A percentile compares a stretch with the other conserved stretches of the same genome.
These are phyloP conservation scores for Penicillium bovifimosum DNA, from an alignment of 495 filamentous ascomycete species.

Conservation along the genomic window DNA sequence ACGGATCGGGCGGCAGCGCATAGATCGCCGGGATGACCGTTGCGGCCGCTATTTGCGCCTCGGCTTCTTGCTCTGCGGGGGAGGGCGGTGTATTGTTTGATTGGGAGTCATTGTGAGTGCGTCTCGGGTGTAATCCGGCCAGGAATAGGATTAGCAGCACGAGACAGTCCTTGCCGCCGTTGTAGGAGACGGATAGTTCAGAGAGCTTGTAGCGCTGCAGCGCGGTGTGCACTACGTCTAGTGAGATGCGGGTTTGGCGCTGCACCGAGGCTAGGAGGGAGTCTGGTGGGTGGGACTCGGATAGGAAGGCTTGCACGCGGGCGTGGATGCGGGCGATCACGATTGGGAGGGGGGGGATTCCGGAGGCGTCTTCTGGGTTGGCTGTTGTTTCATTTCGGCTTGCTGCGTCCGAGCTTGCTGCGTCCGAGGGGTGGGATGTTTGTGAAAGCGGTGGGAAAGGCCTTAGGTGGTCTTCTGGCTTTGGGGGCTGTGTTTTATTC, in stretches of 20 bases:
- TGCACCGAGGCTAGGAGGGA: constrained; percentile 60
- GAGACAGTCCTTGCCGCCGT: constrained; percentile 97
- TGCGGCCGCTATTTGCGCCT: constrained; percentile 11
- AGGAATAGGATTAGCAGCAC: constrained; percentile 88
- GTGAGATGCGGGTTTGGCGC: constrained; percentile 60
- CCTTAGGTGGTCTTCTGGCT: constrained; percentile 4
- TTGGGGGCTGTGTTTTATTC: neutral
- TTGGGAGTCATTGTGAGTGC: constrained; percentile 2
- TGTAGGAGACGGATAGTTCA: constrained; percentile 87
- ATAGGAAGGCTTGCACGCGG: constrained; percentile 65
- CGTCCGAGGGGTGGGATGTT: neutral
- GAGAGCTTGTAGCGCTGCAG: constrained; percentile 65
- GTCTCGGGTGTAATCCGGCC: constrained; percentile 49
- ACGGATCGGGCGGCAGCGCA: constrained; percentile 74
- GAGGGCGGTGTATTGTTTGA: constrained; percentile 3
- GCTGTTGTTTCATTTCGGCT: neutral
- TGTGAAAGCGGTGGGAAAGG: neutral
- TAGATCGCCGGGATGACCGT: constrained; percentile 71
- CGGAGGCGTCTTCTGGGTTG: constrained; percentile 1
- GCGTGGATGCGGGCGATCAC: constrained; percentile 58
- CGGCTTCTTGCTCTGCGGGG: constrained; percentile 4
- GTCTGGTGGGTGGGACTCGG: constrained; percentile 48
- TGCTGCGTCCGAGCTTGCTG: neutral
- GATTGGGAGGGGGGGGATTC: constrained; percentile 25
- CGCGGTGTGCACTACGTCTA: constrained; percentile 67